Evolutionary conservation across 352 stramenopile genomes (phyloP), one percentile per base, ranked within the genome.

Genomic region (Pythium sukuiense): DNA sequence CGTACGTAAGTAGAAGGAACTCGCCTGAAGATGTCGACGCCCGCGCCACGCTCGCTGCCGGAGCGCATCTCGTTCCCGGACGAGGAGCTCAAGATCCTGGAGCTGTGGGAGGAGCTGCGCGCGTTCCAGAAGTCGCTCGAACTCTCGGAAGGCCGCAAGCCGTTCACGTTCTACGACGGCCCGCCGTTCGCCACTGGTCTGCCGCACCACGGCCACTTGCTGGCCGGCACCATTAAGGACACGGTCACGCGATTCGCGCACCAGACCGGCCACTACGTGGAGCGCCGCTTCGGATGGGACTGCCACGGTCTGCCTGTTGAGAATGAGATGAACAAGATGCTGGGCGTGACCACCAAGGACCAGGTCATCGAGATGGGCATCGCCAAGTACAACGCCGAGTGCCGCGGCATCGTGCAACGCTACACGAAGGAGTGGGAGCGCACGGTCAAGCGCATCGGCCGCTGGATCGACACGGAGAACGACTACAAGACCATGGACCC

Each of bases 401-500:
- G 98, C 79, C 92, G 98, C 48, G 72, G 87, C 63, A 99, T 99
- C 72, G 97, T 99, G 18, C 96, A 91, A 61, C 83, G 97, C 29
- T 99, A 99, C 83, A 99, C 95, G 12, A 96, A 94, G 70, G 97
- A 99, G 86, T 99, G 98, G 98, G 96, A 99, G 78, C 80, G 76
- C 26, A 98, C 97, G 35, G 96, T 99, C 24, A 99, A 96, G 69
- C 88, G 98, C 63, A 90, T 99, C 59, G 98, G 98, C 16, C 87
- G 98, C 53, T 99, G 98, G 98, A 99, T 99, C 76, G 98, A 99
- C 81, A 99, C 99, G 77, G 75, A 99, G 76, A 99, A 99, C 81
- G 98, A 99, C 83, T 99, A 99, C 85, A 99, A 99, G 83, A 99
- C 98, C 14, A 99, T 99, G 96, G 97, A 99, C 78, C 91, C 97